Evolutionary conservation across 2,329 filamentous ascomycete genomes (phyloP).

Genomic region (Trichoderma hamatum): DNA sequence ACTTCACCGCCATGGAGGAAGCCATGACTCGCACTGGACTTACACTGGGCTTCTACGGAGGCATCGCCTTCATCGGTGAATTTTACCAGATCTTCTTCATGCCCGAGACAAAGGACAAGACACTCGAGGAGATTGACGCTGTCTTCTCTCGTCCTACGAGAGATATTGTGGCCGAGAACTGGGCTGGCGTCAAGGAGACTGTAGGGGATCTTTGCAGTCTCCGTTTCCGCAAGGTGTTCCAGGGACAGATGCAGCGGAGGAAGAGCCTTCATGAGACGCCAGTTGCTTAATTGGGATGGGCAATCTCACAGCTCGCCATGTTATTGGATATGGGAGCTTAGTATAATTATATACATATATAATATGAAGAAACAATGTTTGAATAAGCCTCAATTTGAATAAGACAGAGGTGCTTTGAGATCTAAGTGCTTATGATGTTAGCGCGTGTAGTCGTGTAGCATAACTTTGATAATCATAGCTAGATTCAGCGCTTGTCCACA

Average conservation of each 20-base stretch:
- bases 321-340: background rate
- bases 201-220: slow-evolving; percentile 33
- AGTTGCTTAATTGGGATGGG: slow-evolving; percentile 2
- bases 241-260: slow-evolving; percentile 31
- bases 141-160: slow-evolving; percentile 66
- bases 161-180: slow-evolving; percentile 64
- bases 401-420: background rate
- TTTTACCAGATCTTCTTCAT: slow-evolving; percentile 75
- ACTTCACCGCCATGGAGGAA: slow-evolving; percentile 70
- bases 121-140: slow-evolving; percentile 71
- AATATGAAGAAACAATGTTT: background rate
- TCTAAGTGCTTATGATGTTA: background rate
- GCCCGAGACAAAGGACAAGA: slow-evolving; percentile 72
- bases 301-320: background rate
- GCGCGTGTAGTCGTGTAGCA: background rate
- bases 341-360: background rate
- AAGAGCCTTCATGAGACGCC: slow-evolving; percentile 27
- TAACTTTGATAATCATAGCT: background rate
- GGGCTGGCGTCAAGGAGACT: slow-evolving; percentile 41
- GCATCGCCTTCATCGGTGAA: slow-evolving; percentile 71
- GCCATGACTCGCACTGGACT: slow-evolving; percentile 69
- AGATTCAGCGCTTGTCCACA: background rate
- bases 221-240: slow-evolving; percentile 34
- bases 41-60: slow-evolving; percentile 72
- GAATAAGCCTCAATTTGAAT: background rate